Base-by-base conservation (phyloP, 2,329 filamentous ascomycete genomes). In the Rugonectria rugulosa region DNA sequence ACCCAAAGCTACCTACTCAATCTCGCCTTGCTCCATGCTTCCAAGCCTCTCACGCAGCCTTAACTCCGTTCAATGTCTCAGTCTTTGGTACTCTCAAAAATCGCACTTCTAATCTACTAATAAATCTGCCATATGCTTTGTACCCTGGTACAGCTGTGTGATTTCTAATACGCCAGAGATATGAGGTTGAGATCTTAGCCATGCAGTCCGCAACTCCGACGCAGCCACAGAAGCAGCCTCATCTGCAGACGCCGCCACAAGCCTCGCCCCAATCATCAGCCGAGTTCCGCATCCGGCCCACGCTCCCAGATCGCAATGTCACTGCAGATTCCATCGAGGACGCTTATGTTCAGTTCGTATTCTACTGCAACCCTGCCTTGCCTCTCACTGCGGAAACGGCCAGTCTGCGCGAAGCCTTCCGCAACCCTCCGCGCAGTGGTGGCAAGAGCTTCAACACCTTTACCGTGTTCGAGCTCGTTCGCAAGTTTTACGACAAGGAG, bases 281-380 rank as follows among this genome's bases (percentile, higher is more conserved):
- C 31, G 62, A 56, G 38, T 53, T 61, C 42, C 47, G 56, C 34
- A 51, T 56, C 29, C 64, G 62, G 21, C 66, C 66, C 31, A 57
- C 74, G 17, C 74, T 94, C 42, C 93, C 93, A 7, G 79, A 86
- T 51, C 85, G 82, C 60, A 78, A 86, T 57, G 86, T 96, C 24
- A 87, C 84, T 3, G 82, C 86, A 64, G 82, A 84, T 2, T 89
- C 83, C 11, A 88, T 97, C 61, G 90, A 93, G 68, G 86, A 94
- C 70, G 88, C 91, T 45, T 97, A 93, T 71, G 88, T 93, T 56
- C 75, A 80, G 63, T 97, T 97, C 72, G 90, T 97, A 66, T 81
- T 97, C 53, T 91, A 92, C 73, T 97, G 93, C 79, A 97, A 97
- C 72, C 93, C 93, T 5, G 87, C 85, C 37, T 87, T 97, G 44